phyloP scores from a whole-genome alignment of 2,329 filamentous ascomycete species.

The Neurospora sp. region DNA sequence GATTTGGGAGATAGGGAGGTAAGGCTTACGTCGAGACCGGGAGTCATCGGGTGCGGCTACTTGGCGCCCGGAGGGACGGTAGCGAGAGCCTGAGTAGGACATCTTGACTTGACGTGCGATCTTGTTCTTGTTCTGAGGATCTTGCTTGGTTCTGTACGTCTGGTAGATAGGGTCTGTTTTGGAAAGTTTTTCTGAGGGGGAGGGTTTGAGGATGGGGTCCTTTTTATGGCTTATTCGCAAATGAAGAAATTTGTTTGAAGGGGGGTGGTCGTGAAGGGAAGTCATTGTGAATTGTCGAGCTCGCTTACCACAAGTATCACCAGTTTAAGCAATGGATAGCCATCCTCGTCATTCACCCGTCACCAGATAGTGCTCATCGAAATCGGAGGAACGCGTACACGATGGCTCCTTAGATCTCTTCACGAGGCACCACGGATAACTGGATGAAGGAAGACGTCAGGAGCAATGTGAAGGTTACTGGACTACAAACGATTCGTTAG shows the following conservation, averaged over 20 bases:
- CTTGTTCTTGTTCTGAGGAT: background rate
- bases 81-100: background rate
- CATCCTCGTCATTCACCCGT: too few species aligned
- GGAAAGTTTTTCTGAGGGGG: background rate
- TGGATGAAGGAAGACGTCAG: background rate
- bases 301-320: background rate
- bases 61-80: background rate
- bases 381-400: background rate
- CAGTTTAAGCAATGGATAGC: background rate
- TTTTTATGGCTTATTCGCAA: background rate
- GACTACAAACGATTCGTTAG: background rate
- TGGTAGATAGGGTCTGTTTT: background rate
- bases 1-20: too few species aligned
- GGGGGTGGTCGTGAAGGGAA: background rate
- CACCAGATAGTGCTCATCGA: background rate
- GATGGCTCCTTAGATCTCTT: background rate
- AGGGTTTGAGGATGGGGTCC: background rate
- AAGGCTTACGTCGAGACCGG: background rate
- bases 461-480: background rate
- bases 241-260: too few species aligned
- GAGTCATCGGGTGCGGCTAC: background rate
- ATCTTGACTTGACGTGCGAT: background rate
- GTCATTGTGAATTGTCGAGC: background rate
- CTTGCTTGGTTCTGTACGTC: background rate
- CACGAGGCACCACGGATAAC: background rate